Percentiles rank a stretch among this genome's conserved stretches.
Conservation (phyloP, 2,329 filamentous ascomycete genomes). For the Chaetothyriales sp. region DNA sequence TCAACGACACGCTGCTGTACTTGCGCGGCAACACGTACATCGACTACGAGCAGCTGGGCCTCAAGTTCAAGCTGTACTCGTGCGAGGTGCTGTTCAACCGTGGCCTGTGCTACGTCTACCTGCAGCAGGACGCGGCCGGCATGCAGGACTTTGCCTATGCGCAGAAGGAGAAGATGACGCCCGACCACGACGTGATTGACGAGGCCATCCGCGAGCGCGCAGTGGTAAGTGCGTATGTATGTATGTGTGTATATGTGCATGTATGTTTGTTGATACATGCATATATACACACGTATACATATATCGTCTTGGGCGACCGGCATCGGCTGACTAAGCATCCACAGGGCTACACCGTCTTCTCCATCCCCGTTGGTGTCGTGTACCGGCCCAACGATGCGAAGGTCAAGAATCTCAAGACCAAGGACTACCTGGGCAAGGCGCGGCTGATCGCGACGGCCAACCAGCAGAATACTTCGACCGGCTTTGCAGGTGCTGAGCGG, state of each 20-base stretch:
- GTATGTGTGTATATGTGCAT: neutral
- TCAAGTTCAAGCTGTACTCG: slow-evolving; percentile 92
- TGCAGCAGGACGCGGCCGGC: slow-evolving; percentile 79
- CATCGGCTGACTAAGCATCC: slow-evolving; percentile 3
- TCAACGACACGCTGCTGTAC: slow-evolving; percentile 94
- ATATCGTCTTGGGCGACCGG: neutral
- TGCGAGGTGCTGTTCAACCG: slow-evolving; percentile 97
- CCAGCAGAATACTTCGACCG: slow-evolving; percentile 64
- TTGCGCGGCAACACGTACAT: slow-evolving; percentile 93
- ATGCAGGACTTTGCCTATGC: slow-evolving; percentile 85
- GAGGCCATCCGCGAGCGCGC: slow-evolving; percentile 89
- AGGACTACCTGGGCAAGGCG: slow-evolving; percentile 96
- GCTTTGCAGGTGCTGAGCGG: slow-evolving; percentile 65
- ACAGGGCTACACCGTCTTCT: slow-evolving; percentile 95
- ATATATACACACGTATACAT: slow-evolving; percentile 1
- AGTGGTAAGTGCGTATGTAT: slow-evolving; percentile 46
- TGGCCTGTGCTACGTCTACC: slow-evolving; percentile 91
- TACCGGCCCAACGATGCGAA: slow-evolving; percentile 96
- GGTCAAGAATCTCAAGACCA: slow-evolving; percentile 93
- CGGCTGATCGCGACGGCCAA: slow-evolving; percentile 80
- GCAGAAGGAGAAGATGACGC: slow-evolving; percentile 87
- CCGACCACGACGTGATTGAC: slow-evolving; percentile 95
- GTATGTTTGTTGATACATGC: neutral
- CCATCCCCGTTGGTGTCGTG: slow-evolving; percentile 68
- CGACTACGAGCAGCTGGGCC: slow-evolving; percentile 88